A percentile compares a stretch with the other conserved stretches of the same genome.
phyloP scores from a whole-genome alignment of 371 early-diverging fungal species.

The Actinomortierella wolfii region DNA sequence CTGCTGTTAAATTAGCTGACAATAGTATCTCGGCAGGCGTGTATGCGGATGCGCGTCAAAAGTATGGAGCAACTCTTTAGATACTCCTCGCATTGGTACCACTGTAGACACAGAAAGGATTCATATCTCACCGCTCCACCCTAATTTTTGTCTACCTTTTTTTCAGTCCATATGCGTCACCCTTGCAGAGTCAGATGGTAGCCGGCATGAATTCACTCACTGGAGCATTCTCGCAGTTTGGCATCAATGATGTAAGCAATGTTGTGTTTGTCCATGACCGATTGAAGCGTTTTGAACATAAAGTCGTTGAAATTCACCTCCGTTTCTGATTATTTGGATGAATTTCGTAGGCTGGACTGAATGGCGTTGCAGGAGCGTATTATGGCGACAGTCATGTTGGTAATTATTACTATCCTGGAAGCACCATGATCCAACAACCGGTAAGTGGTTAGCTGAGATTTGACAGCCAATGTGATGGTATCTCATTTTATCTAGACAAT shows the following conservation, averaged over 20 bases:
- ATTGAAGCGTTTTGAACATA: too few relatives aligned
- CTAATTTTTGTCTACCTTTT: not conserved
- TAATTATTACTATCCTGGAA: constrained; percentile 38
- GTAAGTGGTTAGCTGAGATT: constrained; percentile 12
- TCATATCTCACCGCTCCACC: too few relatives aligned
- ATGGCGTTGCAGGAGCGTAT: constrained; percentile 12
- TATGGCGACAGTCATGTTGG: constrained; percentile 31
- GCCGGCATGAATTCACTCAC: constrained; percentile 24
- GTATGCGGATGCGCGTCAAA: constrained; percentile 6
- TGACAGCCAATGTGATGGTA: not conserved
- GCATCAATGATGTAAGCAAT: constrained; percentile 35
- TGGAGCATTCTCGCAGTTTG: constrained; percentile 33
- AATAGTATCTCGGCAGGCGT: constrained; percentile 14
- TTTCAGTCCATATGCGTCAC: constrained; percentile 14
- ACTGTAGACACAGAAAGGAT: too few relatives aligned
- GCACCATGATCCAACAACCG: constrained; percentile 42
- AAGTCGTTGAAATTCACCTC: too few relatives aligned
- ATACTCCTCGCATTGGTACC: constrained; percentile 6
- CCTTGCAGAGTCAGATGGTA: constrained; percentile 26
- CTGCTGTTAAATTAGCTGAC: constrained; percentile 1
- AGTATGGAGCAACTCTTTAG: constrained; percentile 4
- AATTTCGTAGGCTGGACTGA: too few relatives aligned
- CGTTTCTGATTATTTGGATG: too few relatives aligned
- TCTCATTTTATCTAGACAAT: not conserved
- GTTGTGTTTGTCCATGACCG: too few relatives aligned